phyloP scores from a whole-genome alignment of 2,329 filamentous ascomycete species.

The Rhinocladiella mackenziei region DNA sequence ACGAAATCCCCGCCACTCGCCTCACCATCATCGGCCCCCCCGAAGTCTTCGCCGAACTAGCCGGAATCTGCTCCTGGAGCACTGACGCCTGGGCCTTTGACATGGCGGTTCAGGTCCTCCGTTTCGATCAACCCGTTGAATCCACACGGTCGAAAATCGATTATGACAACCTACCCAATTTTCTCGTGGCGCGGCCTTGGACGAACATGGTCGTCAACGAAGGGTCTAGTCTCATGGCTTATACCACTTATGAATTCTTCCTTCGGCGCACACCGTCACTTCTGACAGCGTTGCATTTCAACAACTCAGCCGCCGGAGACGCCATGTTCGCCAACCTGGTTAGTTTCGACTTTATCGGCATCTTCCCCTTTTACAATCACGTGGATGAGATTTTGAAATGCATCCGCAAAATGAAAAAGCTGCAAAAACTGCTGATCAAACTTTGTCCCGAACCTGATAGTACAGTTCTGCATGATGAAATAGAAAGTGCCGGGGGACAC shows the following conservation, averaged over 20 bases:
- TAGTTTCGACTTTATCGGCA: conserved; percentile 56
- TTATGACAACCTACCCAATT: conserved; percentile 27
- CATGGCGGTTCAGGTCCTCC: conserved; percentile 59
- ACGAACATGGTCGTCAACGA: conserved; percentile 65
- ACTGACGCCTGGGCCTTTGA: conserved; percentile 62
- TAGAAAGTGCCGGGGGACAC: conserved; percentile 32
- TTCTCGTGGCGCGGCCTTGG: conserved; percentile 64
- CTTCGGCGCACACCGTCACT: conserved; percentile 58
- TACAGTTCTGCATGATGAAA: conserved; percentile 39
- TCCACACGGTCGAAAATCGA: conserved; percentile 13
- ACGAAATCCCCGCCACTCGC: conserved; percentile 45
- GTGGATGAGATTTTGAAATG: conserved; percentile 47
- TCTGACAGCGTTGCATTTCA: conserved; percentile 31
- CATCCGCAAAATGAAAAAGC: conserved; percentile 46
- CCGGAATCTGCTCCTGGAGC: conserved; percentile 55
- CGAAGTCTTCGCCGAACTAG: conserved; percentile 57
- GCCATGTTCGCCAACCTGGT: conserved; percentile 44
- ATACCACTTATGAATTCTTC: conserved; percentile 68
- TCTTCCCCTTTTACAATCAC: conserved; percentile 64
- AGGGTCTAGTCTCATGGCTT: conserved; percentile 67
- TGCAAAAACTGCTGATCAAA: conserved; percentile 56
- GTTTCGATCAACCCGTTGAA: conserved; percentile 36
- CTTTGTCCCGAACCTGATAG: conserved; percentile 40
- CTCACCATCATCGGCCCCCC: conserved; percentile 61
- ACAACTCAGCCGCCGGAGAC: conserved; percentile 9